Evolutionary conservation across 192 early-diverging fungal species (phyloP).

Genomic region (Coemansia sp.): DNA sequence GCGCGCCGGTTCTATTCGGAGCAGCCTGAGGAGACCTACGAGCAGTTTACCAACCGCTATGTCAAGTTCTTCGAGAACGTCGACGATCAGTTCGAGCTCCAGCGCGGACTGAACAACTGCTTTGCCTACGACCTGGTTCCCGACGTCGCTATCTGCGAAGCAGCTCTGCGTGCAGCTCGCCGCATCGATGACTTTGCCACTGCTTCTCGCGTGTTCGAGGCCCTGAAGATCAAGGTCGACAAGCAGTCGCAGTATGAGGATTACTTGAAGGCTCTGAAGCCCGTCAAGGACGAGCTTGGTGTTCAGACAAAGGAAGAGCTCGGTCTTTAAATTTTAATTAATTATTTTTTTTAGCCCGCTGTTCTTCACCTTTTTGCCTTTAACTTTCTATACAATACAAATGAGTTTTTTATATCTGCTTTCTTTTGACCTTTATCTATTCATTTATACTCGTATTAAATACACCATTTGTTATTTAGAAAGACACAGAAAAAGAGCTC

Average conservation of each 20-base stretch:
- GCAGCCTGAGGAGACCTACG: slow-evolving; percentile 72
- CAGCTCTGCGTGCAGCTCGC: slow-evolving; percentile 85
- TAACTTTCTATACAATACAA: background rate
- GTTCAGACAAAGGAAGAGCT: slow-evolving; percentile 86
- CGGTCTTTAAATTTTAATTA: slow-evolving; percentile 57
- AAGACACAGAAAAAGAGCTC: background rate
- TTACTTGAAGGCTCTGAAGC: slow-evolving; percentile 86
- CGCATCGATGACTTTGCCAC: slow-evolving; percentile 94
- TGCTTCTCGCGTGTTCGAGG: slow-evolving; percentile 92
- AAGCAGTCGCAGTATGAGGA: slow-evolving; percentile 82
- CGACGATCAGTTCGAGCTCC: slow-evolving; percentile 95
- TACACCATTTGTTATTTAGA: background rate
- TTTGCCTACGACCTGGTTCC: slow-evolving; percentile 96
- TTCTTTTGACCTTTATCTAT: slow-evolving; percentile 3
- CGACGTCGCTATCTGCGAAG: slow-evolving; percentile 79
- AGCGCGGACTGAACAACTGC: slow-evolving; percentile 96
- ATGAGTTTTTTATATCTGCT: background rate
- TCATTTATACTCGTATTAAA: background rate
- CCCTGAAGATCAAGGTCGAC: slow-evolving; percentile 83
- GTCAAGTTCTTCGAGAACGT: slow-evolving; percentile 80
- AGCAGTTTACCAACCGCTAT: slow-evolving; percentile 74
- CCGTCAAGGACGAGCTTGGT: slow-evolving; percentile 84
- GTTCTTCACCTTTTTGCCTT: background rate
- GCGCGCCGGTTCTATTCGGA: slow-evolving; percentile 66
- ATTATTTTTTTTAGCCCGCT: background rate